Conservation (phyloP, 306 rosid species). For the Vicia villosa region DNA sequence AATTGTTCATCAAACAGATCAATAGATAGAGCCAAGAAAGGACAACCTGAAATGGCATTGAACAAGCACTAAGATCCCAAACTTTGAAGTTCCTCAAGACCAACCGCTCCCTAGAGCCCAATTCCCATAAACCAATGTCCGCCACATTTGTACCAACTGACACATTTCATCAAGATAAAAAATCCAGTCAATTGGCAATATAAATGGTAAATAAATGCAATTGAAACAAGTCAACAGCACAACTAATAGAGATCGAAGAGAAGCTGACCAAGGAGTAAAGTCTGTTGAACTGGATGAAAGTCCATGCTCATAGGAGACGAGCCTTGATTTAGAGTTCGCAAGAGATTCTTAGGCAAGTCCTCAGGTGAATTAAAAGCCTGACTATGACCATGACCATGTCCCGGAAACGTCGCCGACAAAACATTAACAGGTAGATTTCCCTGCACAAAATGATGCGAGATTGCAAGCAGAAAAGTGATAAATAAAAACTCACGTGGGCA, state of each 20-base stretch:
- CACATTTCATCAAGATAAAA: conserved; percentile 30
- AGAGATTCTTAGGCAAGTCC: conserved; percentile 81
- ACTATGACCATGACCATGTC: conserved; percentile 58
- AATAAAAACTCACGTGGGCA: conserved; percentile 16
- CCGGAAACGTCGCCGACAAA: conserved; percentile 69
- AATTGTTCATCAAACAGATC: conserved; percentile 26
- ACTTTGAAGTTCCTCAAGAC: conserved; percentile 85
- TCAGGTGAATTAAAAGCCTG: conserved; percentile 84
- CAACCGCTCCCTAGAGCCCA: conserved; percentile 80
- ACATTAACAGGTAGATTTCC: conserved; percentile 82
- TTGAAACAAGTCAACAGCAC: conserved; percentile 25
- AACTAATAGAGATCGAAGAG: conserved; percentile 16
- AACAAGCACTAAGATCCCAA: conserved; percentile 86
- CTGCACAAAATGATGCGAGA: conserved; percentile 49
- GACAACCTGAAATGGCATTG: conserved; percentile 85
- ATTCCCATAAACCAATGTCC: conserved; percentile 94
- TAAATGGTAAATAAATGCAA: conserved; percentile 26
- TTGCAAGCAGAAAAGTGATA: conserved; percentile 5
- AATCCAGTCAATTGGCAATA: conserved; percentile 18
- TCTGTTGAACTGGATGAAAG: conserved; percentile 91
- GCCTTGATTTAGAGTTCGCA: conserved; percentile 83
- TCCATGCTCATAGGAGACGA: conserved; percentile 99
- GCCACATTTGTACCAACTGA: conserved; percentile 93
- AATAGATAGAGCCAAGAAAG: conserved; percentile 22
- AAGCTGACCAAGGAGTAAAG: conserved; percentile 79